phyloP scores from a whole-genome alignment of 306 rosid genomes.

The Biancaea sappan region DNA sequence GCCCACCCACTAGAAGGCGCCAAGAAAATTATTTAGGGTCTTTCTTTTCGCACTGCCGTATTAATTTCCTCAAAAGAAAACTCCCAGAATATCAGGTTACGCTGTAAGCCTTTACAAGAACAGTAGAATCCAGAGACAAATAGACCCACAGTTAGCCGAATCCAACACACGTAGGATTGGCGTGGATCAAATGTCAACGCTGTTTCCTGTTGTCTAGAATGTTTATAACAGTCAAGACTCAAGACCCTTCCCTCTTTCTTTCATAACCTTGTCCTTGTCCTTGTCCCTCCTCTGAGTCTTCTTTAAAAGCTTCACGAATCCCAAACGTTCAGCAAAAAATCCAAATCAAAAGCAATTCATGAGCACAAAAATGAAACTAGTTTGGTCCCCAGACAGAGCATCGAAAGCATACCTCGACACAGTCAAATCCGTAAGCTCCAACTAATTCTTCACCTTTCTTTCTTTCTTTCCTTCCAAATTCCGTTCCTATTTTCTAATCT shows the following conservation, averaged over 20 bases:
- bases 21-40: not conserved
- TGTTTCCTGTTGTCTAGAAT: constrained; percentile 30
- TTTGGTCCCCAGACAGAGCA: constrained; percentile 91
- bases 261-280: not conserved
- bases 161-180: constrained; percentile 61
- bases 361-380: constrained; percentile 60
- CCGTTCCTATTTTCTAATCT: not conserved
- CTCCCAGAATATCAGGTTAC: not conserved
- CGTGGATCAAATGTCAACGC: constrained; percentile 56
- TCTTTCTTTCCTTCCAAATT: not conserved
- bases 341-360: not conserved
- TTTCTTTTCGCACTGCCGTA: too few species aligned
- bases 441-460: not conserved
- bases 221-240: not conserved
- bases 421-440: constrained; percentile 67
- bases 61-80: not conserved
- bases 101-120: not conserved
- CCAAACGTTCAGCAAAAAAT: not conserved
- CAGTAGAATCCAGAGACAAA: not conserved
- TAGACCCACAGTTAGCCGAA: constrained; percentile 34
- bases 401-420: constrained; percentile 91
- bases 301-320: not conserved
- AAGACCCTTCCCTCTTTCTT: not conserved
- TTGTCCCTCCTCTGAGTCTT: not conserved
- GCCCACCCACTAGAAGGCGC: not conserved